phyloP scores from a whole-genome alignment of 2,329 filamentous ascomycete species.

The Aureobasidium melanogenum region DNA sequence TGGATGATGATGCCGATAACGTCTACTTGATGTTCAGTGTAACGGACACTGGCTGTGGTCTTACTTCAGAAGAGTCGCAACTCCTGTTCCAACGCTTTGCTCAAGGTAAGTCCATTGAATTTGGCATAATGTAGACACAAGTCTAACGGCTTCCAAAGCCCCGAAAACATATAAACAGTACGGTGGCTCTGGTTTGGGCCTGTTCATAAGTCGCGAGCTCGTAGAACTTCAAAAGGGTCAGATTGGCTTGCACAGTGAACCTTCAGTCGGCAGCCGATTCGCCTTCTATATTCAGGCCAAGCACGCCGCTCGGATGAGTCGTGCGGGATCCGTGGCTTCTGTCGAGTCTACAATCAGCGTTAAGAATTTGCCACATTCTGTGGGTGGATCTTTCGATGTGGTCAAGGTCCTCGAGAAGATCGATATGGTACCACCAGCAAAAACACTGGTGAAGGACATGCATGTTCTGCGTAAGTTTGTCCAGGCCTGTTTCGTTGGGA shows the following conservation, averaged over 20 bases:
- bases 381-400: neutral
- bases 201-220: conserved; percentile 58
- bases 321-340: neutral
- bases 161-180: conserved; percentile 58
- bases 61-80: conserved; percentile 25
- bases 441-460: neutral
- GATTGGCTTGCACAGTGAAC: conserved; percentile 52
- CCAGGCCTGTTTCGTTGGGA: too few species aligned
- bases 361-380: neutral
- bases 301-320: neutral
- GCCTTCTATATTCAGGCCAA: conserved; percentile 54
- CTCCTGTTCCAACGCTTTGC: conserved; percentile 58
- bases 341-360: neutral
- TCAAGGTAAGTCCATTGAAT: conserved; percentile 30
- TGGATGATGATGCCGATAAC: conserved; percentile 25
- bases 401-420: neutral
- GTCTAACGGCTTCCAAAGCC: conserved; percentile 25
- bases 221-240: conserved; percentile 61
- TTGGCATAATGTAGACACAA: neutral
- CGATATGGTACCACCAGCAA: neutral
- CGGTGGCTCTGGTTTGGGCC: conserved; percentile 57
- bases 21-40: conserved; percentile 29
- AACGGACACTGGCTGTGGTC: conserved; percentile 29
- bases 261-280: conserved; percentile 55
- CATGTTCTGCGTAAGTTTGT: conserved; percentile 12